These are phyloP conservation scores for Chara braunii DNA, from an alignment of 139 green algal genomes.

Conservation along the genomic window DNA sequence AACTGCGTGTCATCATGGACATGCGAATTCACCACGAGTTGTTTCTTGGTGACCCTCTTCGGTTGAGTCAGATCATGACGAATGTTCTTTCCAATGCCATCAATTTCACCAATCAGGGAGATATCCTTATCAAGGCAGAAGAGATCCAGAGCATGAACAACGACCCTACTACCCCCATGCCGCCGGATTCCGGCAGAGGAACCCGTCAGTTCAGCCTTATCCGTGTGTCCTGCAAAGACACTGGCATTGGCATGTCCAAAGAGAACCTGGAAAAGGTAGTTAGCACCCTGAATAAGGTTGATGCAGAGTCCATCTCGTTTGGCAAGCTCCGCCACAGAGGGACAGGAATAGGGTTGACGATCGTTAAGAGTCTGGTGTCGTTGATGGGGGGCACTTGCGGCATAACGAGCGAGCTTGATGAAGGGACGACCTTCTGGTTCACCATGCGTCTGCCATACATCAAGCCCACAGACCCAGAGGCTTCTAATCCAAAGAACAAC, in stretches of 20 bases:
- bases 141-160: neutral
- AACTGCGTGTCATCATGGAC: neutral
- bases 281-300: too few relatives aligned
- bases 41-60: neutral
- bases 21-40: neutral
- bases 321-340: too few relatives aligned
- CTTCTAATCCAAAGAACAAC: too few relatives aligned
- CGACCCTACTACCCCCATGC: neutral
- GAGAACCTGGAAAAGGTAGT: too few relatives aligned
- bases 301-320: too few relatives aligned
- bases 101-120: neutral
- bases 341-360: neutral
- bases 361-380: neutral
- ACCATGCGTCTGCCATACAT: too few relatives aligned
- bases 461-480: too few relatives aligned
- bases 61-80: neutral
- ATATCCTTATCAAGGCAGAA: neutral
- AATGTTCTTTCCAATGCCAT: conserved; percentile 2
- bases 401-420: neutral
- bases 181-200: neutral
- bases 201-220: neutral
- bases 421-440: neutral
- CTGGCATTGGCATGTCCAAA: neutral
- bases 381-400: neutral
- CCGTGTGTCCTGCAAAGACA: neutral